phyloP scores from a whole-genome alignment of 257 asterid species.

The Parsonsia alboflavescens region DNA sequence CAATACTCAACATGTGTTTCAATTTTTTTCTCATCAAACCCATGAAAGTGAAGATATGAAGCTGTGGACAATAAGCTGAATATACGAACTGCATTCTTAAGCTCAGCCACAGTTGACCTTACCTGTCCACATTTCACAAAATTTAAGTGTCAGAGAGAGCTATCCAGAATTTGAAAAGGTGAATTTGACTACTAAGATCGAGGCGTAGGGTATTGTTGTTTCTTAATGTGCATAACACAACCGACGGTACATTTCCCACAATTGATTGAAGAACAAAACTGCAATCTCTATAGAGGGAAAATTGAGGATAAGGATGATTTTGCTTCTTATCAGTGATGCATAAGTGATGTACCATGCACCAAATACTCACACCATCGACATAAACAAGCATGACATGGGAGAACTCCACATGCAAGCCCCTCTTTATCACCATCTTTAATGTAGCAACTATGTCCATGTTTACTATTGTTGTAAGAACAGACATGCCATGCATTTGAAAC shows the following conservation, averaged over 20 bases:
- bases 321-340: neutral
- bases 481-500: neutral
- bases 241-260: neutral
- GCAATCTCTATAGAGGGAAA: too few relatives aligned
- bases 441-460: neutral
- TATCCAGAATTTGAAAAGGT: neutral
- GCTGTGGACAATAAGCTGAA: constrained; percentile 87
- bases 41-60: constrained; percentile 82
- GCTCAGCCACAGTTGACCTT: constrained; percentile 92
- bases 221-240: constrained; percentile 5
- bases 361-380: neutral
- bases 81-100: constrained; percentile 91
- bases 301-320: too few relatives aligned
- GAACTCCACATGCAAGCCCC: neutral
- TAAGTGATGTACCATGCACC: neutral
- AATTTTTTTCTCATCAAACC: constrained; percentile 95
- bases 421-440: neutral
- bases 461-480: neutral
- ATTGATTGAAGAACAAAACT: too few relatives aligned
- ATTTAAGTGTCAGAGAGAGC: neutral
- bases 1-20: constrained; percentile 97
- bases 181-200: neutral
- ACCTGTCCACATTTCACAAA: constrained; percentile 36
- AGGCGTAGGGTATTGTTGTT: neutral
- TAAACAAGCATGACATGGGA: neutral